Conservation (phyloP, 805 yeast species). For the Torulaspora gathmanii region DNA sequence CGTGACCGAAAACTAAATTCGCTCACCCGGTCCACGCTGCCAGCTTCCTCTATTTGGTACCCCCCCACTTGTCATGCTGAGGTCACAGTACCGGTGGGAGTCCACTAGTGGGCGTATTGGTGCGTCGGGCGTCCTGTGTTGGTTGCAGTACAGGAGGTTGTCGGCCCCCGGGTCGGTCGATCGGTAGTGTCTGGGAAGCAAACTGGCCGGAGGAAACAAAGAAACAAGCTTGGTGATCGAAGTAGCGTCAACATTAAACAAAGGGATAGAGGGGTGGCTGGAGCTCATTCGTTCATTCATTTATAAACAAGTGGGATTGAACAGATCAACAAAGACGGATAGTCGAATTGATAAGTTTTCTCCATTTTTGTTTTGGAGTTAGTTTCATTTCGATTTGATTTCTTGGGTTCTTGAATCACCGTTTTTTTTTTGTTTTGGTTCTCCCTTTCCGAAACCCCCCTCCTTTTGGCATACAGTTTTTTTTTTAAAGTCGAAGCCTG, state of each 20-base stretch:
- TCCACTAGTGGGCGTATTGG: too few species aligned
- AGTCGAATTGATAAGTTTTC: slow-evolving; percentile 1
- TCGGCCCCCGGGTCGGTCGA: neutral
- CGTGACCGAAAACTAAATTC: too few species aligned
- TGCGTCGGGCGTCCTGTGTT: too few species aligned
- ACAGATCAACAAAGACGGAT: slow-evolving; percentile 4
- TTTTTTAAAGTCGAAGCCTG: slow-evolving; percentile 2
- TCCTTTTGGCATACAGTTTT: slow-evolving; percentile 2
- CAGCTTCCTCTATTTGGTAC: too few species aligned
- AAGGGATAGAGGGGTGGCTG: neutral
- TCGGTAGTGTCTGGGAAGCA: neutral
- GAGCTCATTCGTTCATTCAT: slow-evolving; percentile 2
- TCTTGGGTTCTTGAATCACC: neutral
- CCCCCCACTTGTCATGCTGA: too few species aligned
- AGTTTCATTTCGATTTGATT: neutral
- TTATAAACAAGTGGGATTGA: slow-evolving; percentile 4
- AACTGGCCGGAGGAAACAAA: too few species aligned
- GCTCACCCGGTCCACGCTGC: too few species aligned
- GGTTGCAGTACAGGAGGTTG: too few species aligned
- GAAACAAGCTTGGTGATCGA: neutral
- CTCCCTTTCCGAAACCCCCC: neutral
- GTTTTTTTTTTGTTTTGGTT: neutral
- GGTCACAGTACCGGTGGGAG: too few species aligned
- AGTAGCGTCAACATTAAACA: neutral
- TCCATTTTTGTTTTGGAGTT: slow-evolving; percentile 1